Conservation (phyloP, 2,329 filamentous ascomycete species). For the Alternaria rosae region DNA sequence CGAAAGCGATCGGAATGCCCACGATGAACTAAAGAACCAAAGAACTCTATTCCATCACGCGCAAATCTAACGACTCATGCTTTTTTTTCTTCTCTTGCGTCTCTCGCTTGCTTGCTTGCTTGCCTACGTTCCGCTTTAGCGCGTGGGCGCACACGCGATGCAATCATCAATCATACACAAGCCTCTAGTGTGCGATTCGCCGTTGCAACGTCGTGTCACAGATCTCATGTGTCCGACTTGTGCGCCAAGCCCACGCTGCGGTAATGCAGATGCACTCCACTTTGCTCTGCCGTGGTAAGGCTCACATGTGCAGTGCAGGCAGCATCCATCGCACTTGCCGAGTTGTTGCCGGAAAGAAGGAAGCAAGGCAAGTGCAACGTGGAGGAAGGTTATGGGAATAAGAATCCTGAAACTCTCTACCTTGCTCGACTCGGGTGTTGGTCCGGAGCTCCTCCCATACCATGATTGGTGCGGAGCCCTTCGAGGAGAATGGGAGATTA, state of each 20-base stretch:
- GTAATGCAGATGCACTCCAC: conserved; percentile 1
- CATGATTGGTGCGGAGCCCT: not conserved
- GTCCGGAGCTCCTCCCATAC: not conserved
- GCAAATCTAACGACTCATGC: not conserved
- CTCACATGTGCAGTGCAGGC: not conserved
- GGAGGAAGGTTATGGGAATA: not conserved
- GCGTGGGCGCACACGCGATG: not conserved
- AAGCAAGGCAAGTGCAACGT: not conserved
- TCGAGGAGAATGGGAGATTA: not conserved
- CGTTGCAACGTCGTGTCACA: not conserved
- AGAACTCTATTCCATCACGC: not conserved
- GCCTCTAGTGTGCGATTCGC: not conserved
- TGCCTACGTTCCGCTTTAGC: not conserved
- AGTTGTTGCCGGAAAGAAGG: not conserved
- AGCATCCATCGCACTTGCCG: not conserved
- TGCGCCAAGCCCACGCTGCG: not conserved
- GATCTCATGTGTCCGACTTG: not conserved
- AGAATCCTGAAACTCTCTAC: not conserved
- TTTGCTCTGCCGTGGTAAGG: not conserved
- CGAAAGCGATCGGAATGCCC: not conserved
- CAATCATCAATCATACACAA: not conserved
- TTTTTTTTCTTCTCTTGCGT: not conserved
- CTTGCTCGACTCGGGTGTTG: not conserved
- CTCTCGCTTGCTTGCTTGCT: not conserved
- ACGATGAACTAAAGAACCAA: not conserved